Base-by-base conservation (phyloP, 2,329 filamentous ascomycete species). In the Xylariaceae sp. region DNA sequence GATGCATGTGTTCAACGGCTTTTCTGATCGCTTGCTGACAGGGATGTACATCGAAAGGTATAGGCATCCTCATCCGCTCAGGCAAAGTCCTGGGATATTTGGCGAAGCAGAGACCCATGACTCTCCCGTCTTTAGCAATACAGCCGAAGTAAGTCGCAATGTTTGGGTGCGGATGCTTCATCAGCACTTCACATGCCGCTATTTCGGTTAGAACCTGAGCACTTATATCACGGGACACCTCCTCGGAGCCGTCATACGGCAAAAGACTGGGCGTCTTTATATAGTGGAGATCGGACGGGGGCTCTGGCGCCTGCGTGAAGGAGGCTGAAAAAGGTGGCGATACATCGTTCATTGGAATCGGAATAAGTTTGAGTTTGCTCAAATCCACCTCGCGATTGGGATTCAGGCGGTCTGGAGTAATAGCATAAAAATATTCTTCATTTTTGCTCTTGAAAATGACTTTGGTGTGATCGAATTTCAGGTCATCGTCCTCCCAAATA, bases 121-220 rank as follows among this genome's bases (percentile, higher is more conserved):
- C 42, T 10, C 10, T 48, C 3, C 43, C 46, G 11, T 44, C 27
- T 27, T 42, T 20, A 1, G 48, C 32, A 3, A 59, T 11, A 27
- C 56, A 53, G 4, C 56, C 53, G 1, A 59, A 10, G n/a, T 59
- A 59, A 6, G 8, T 29, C 13, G 26, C 56, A 26, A 56, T 49
- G 24, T 59, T 59, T 1, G 48, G 52, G n/a, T 59, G 56, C 15
- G 56, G 52, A 39, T 56, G 49, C 20, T 33, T 18, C n/a, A 2
- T 50, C 6, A 58, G 21, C n/a, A 50, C 11, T 21, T 58, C 43
- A 16, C 55, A 58, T n/a, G 23, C 36, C 32, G 39, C 26, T 6
- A 20, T 39, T 33, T 57, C 50, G 21, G 1, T 33, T 23, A 57
- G n/a, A 23, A 50, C n/a, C n/a, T n/a, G 36, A 40, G 20, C 21